Evolutionary conservation across 2,329 filamentous ascomycete genomes (phyloP).

Genomic region (Sporothrix globosa): DNA sequence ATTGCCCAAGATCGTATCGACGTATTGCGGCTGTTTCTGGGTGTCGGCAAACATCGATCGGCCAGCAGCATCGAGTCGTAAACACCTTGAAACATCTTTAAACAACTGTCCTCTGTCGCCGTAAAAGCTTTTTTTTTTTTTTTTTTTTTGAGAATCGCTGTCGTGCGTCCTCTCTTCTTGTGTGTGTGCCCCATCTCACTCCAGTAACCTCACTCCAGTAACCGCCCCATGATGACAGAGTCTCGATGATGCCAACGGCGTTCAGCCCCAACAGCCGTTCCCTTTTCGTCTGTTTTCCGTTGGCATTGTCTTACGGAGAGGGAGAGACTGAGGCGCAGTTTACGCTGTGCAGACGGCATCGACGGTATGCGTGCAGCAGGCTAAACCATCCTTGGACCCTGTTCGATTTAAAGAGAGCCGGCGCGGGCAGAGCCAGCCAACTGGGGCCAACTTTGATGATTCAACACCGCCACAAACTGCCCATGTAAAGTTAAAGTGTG

Average conservation of each 20-base stretch:
- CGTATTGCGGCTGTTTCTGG: too few species aligned
- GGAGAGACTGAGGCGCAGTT: background rate
- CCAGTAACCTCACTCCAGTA: too few species aligned
- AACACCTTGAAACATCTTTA: background rate
- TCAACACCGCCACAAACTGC: background rate
- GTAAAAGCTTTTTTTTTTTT: too few species aligned
- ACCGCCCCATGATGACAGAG: background rate
- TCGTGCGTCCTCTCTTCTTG: background rate
- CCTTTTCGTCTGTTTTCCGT: conserved; percentile 10
- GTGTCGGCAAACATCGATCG: background rate
- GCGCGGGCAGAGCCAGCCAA: background rate
- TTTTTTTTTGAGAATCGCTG: too few species aligned
- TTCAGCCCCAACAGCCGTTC: conserved; percentile 19
- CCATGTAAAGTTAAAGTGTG: too few species aligned
- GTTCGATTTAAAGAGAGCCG: background rate
- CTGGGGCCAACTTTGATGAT: background rate
- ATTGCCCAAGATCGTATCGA: too few species aligned
- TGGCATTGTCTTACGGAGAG: background rate
- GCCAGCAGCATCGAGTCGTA: too few species aligned
- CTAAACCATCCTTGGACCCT: background rate
- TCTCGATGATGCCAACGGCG: background rate
- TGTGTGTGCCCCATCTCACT: background rate
- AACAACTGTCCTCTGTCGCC: too few species aligned
- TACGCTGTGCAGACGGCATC: background rate
- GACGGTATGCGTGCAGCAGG: background rate